These are phyloP conservation scores for Wickerhamiella musiphila DNA, from an alignment of 805 yeast species.

Conservation along the genomic window DNA sequence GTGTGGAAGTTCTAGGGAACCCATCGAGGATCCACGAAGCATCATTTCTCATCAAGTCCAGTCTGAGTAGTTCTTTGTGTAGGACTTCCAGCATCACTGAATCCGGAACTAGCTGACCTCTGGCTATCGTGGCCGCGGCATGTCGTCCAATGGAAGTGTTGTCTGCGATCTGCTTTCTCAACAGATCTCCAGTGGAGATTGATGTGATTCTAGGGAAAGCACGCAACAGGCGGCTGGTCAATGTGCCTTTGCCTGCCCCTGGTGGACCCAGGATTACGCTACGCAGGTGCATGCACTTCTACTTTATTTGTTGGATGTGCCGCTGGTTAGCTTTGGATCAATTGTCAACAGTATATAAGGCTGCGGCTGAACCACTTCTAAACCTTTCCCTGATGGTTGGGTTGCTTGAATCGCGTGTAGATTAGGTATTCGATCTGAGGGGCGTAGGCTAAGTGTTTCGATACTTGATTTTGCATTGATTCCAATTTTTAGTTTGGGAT, in stretches of 20 bases:
- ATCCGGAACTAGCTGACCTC: constrained; percentile 66
- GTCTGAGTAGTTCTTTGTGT: constrained; percentile 18
- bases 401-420: no score
- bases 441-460: no score
- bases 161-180: constrained; percentile 46
- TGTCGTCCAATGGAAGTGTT: constrained; percentile 28
- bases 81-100: constrained; percentile 43
- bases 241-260: constrained; percentile 91
- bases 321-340: no score
- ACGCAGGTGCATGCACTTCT: constrained; percentile 23
- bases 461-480: no score
- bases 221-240: constrained; percentile 46
- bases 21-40: constrained; percentile 75
- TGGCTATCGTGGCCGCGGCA: constrained; percentile 38
- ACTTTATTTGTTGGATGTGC: no score
- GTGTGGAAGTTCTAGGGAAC: constrained; percentile 66
- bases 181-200: constrained; percentile 70
- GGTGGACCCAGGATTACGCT: constrained; percentile 79
- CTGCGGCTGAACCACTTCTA: no score
- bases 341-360: no score
- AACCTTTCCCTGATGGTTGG: no score
- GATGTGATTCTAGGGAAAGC: constrained; percentile 36
- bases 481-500: no score
- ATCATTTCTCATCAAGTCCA: constrained; percentile 27
- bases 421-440: no score